Base-by-base conservation (phyloP, 1,284 basidiomycete genomes). In the Boletus sp. region DNA sequence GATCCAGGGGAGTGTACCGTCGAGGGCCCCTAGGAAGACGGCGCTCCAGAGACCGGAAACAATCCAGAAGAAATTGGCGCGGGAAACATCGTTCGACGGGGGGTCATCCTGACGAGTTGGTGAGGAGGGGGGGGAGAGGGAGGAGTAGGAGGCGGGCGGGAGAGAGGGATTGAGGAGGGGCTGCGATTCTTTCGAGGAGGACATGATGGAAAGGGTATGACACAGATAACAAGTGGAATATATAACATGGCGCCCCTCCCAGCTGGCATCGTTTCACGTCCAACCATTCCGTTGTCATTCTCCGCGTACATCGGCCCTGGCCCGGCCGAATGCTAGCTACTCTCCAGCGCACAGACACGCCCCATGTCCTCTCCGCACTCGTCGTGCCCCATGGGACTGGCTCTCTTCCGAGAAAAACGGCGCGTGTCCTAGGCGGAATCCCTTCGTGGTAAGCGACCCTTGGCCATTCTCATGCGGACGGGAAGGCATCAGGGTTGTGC, bases 1-100 rank as follows among this genome's bases (percentile, higher is more conserved):
- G 43, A 50, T 40, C 30, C 37, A 40, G 25, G 44, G 53, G 44
- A 46, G 60, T 71, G 57, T 67, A 80, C 88, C 88, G 63, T 93
- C 89, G 56, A 93, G 76, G 41, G 89, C 84, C 55, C 84, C 85
- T 35, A 93, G 73, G 62, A 93, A 83, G 20, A 90, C 84, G 35
- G 81, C 84, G 57, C 81, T 84, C 85, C 86, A 89, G 43, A 90
- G 69, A 13, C 82, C 87, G 30, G 78, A 74, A 42, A 90, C 72
- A 44, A 90, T 79, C 84, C 84, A 88, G 48, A 70, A 67, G 51
- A 80, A 73, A 54, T 86, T 78, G 23, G 57, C 49, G 39, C 64
- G 71, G 34, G 81, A 78, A 49, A 78, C 70, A 52, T 75, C 70
- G 65, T 75, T 75, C 46, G 69, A 40, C 0, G 47, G 52, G 0